Evolutionary conservation across 2,329 filamentous ascomycete species (phyloP).

Genomic region (Epichloe uncinata): DNA sequence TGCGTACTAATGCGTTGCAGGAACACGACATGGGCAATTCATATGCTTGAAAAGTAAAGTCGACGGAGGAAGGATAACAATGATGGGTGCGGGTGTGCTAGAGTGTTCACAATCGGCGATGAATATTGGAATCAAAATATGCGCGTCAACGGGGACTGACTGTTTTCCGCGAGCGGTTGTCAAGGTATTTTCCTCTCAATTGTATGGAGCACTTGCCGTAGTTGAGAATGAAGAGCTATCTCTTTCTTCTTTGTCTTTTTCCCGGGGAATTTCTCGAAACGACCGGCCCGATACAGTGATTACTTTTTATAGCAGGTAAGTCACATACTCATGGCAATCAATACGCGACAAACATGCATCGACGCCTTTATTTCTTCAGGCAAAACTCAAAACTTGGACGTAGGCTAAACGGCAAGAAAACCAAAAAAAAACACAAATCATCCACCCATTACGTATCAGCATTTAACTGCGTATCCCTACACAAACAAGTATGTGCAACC

Average conservation of each 20-base stretch:
- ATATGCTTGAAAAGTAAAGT: too few relatives aligned
- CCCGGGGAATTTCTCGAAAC: too few relatives aligned
- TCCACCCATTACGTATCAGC: background rate
- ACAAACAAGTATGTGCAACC: too few relatives aligned
- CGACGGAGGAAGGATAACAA: background rate
- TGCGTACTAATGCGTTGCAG: slow-evolving; percentile 19
- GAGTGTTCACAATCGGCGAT: background rate
- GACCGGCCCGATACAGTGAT: too few relatives aligned
- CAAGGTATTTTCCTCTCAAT: too few relatives aligned
- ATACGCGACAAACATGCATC: too few relatives aligned
- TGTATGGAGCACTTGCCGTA: background rate
- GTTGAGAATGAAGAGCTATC: background rate
- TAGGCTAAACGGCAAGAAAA: background rate
- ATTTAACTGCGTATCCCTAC: too few relatives aligned
- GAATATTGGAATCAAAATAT: background rate
- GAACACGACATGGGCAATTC: slow-evolving; percentile 56
- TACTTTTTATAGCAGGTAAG: too few relatives aligned
- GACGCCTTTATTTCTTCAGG: background rate
- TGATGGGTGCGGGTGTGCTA: too few relatives aligned
- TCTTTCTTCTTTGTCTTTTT: too few relatives aligned
- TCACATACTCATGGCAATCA: too few relatives aligned
- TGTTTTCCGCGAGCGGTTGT: background rate
- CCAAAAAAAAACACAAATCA: background rate
- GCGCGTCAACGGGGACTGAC: background rate
- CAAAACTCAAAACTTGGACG: background rate